Evolutionary conservation across 2,329 filamentous ascomycete species (phyloP), one percentile per base, ranked within the genome.

Genomic region (Ramularia collo-cygni): DNA sequence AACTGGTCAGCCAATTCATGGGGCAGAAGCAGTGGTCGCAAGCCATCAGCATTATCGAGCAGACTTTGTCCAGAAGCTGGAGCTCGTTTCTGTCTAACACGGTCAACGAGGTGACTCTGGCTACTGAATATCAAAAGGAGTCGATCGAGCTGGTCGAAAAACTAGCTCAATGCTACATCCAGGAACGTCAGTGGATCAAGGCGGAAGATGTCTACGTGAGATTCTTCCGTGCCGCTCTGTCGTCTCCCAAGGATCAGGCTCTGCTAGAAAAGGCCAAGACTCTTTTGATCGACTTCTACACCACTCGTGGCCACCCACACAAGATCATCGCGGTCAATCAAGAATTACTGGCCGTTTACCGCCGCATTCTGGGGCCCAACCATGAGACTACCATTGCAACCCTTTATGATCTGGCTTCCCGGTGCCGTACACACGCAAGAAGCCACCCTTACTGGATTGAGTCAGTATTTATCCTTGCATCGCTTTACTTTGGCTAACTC

Each of bases 21-120:
- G 62, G 64, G 3, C 66, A 72, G 54, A 64, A 64, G 44, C 63
- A 69, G 24, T 74, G 65, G 59, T 61, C 61, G 3, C 67, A 72
- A 39, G 69, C 70, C 3, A 66, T 67, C 16, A 61, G 56, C 1
- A 55, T 70, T n/a, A 61, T 72, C 26, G 68, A 69, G 37, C 58
- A 57, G 15, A 65, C 70, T 8, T 53, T 75, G 19, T 61, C 63
- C 28, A 58, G 61, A 4, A 63, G 67, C 3, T 74, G 71, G 71
- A 61, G 65, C 1, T 64, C 64, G 0, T 61, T 75, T 39, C 65
- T 73, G 33, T 60, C 66, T 9, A 57, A 59, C 13, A 68, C 66
- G 0, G 54, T 69, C 12, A 46, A 53, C 10, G 46, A 48, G 29
- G 65, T 74, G 1, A 58, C 58, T 1, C 58, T 72, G 19, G 66